Percentiles rank a stretch among this genome's conserved stretches.
Evolutionary conservation across 495 filamentous ascomycete species (phyloP).

Genomic region (Neurospora sp.): DNA sequence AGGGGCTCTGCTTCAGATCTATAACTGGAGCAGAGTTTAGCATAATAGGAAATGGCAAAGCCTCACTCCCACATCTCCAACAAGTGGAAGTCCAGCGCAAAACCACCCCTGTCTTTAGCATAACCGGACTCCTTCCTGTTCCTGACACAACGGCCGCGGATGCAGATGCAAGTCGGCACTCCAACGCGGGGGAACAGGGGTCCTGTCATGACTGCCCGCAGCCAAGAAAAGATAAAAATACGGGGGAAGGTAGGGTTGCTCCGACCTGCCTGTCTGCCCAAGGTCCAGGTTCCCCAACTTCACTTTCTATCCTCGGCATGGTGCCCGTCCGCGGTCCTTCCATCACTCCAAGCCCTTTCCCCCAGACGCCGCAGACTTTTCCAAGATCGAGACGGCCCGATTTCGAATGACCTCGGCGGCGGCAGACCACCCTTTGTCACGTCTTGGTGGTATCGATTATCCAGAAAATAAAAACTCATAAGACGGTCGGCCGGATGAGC

Average conservation of each 20-base stretch:
- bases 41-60: not conserved
- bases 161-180: not conserved
- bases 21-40: not conserved
- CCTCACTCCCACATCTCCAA: not conserved
- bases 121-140: not conserved
- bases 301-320: not conserved
- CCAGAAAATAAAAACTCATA: too few species aligned
- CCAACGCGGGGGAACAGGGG: not conserved
- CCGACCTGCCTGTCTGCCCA: not conserved
- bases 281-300: not conserved
- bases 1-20: not conserved
- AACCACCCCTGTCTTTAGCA: not conserved
- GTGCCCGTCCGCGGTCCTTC: not conserved
- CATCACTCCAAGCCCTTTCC: not conserved
- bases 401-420: not conserved
- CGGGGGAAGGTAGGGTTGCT: not conserved
- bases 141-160: not conserved
- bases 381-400: not conserved
- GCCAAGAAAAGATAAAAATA: not conserved
- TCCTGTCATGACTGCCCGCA: not conserved
- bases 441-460: not conserved
- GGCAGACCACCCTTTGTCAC: not conserved
- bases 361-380: not conserved
- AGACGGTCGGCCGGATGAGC: not conserved
- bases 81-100: not conserved